Base-by-base conservation (phyloP, 495 filamentous ascomycete species). In the Aspergillus nanangensis region DNA sequence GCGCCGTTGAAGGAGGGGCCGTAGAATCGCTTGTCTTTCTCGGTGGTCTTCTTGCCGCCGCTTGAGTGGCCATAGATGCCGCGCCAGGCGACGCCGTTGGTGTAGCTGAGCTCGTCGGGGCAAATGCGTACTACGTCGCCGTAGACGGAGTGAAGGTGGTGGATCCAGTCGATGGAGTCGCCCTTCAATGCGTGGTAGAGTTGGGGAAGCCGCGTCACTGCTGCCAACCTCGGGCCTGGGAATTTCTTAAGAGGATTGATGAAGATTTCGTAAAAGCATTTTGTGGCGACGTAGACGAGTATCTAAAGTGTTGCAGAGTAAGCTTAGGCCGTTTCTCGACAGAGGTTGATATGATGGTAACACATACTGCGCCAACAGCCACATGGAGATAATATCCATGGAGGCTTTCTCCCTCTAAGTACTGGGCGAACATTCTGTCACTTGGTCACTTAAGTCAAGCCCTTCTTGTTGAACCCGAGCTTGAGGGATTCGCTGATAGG, bases 61-160 rank as follows among this genome's bases (percentile, higher is more conserved):
- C 60, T 63, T 5, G 38, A 43, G 47, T 69, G 61, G 10, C 74
- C 75, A 50, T 82, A 78, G 43, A 86, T 80, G 31, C 77, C 73
- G 41, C 72, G 69, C 71, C 70, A 79, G 7, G 80, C 78, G 11
- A 62, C 61, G 5, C 67, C 64, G 10, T 66, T 57, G 38, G 58
- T 69, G 60, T 77, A 83, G 17, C 70, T 74, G 1, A 86, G 57
- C 33, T 77, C 66, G 36, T 74, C 61, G 0, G 81, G 81, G 0
- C 66, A 63, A 9, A 82, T 51, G 4, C 83, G 77, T 0, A 86
- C 70, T 8, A 75, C 66, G 17, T 51, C 47, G 1, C 71, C 69
- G 53, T 71, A 71, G n/a, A 50, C 50, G 8, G 43, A 34, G 44
- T 72, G 68, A 9, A 60, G 35, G 24, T 20, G 11, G 3, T 34